Percentiles rank a stretch among this genome's conserved stretches.
Conservation (phyloP, 2,329 filamentous ascomycete genomes). For the Penicillium olsonii region DNA sequence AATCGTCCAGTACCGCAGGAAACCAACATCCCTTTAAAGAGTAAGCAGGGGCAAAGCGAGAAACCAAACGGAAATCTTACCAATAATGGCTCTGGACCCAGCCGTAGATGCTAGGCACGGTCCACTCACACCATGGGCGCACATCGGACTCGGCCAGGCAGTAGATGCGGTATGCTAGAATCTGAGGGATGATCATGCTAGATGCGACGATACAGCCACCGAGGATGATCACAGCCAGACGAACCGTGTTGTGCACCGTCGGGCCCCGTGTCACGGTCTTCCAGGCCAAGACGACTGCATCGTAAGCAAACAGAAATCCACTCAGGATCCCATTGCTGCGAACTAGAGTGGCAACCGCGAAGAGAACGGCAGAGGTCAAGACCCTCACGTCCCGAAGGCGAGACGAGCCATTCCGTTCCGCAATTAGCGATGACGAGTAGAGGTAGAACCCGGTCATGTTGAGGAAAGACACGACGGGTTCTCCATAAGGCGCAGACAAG, state of each 20-base stretch:
- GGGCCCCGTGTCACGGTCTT: conserved; percentile 43
- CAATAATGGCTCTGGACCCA: conserved; percentile 92
- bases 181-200: conserved; percentile 72
- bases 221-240: conserved; percentile 60
- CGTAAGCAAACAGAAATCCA: conserved; percentile 72
- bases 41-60: neutral
- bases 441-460: conserved; percentile 72
- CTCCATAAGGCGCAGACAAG: conserved; percentile 80
- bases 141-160: conserved; percentile 51
- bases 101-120: conserved; percentile 83
- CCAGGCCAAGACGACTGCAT: conserved; percentile 50
- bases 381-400: conserved; percentile 50
- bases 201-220: conserved; percentile 68
- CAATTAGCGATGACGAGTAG: conserved; percentile 57
- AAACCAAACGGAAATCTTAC: conserved; percentile 53
- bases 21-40: conserved; percentile 73
- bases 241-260: conserved; percentile 47
- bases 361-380: conserved; percentile 65
- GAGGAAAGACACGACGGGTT: conserved; percentile 75
- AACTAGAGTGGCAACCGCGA: conserved; percentile 72
- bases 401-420: conserved; percentile 31
- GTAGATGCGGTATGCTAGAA: conserved; percentile 71
- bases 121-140: conserved; percentile 72
- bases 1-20: conserved; percentile 85
- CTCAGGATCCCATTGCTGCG: conserved; percentile 86